phyloP scores from a whole-genome alignment of 2,329 filamentous ascomycete species.

The Fusarium irregulare region DNA sequence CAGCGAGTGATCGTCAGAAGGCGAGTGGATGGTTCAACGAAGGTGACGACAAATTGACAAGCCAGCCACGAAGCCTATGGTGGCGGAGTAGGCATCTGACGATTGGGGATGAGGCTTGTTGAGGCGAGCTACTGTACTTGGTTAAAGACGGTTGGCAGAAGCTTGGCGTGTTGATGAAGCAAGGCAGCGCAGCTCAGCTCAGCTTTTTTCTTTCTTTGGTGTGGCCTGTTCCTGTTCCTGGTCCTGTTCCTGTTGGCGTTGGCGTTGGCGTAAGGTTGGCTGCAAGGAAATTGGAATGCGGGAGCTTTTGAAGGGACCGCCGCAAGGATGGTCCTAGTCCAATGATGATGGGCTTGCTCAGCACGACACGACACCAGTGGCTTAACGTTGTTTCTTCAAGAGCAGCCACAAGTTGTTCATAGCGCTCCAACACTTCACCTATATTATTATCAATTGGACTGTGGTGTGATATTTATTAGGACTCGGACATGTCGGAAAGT shows the following conservation, averaged over 20 bases:
- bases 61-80: slow-evolving; percentile 45
- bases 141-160: slow-evolving; percentile 21
- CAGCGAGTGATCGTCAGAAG: slow-evolving; percentile 20
- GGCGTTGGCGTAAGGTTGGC: not conserved
- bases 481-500: slow-evolving; percentile 16
- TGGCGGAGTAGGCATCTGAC: slow-evolving; percentile 47
- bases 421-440: not conserved
- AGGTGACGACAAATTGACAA: slow-evolving; percentile 41
- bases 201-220: not conserved
- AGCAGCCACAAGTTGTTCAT: not conserved
- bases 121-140: slow-evolving; percentile 33
- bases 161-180: slow-evolving; percentile 29
- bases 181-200: slow-evolving; percentile 22
- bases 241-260: slow-evolving; percentile 3
- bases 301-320: slow-evolving; percentile 27
- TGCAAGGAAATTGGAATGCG: slow-evolving; percentile 7
- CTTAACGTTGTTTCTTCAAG: slow-evolving; percentile 21
- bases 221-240: too few relatives aligned
- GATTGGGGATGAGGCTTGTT: slow-evolving; percentile 47
- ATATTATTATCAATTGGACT: not conserved
- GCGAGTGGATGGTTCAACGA: slow-evolving; percentile 27
- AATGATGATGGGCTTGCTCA: slow-evolving; percentile 30
- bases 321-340: slow-evolving; percentile 35
- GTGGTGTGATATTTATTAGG: slow-evolving; percentile 23
- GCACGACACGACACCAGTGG: slow-evolving; percentile 20